These are phyloP conservation scores for Candida glaebosa DNA, from an alignment of 805 yeast species.

Conservation along the genomic window DNA sequence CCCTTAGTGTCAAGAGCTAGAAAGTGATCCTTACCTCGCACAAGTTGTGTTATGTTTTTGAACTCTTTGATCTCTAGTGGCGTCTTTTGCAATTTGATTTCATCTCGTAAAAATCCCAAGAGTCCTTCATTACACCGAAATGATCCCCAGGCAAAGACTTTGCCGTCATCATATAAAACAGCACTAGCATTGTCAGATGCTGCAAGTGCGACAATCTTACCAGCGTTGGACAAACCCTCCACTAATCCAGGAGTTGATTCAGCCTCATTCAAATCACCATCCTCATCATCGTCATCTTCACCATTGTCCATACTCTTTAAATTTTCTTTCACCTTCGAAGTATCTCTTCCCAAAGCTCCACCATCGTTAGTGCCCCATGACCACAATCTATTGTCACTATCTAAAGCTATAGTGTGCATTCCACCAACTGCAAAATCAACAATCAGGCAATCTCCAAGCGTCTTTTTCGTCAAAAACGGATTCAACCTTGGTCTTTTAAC, in stretches of 20 bases:
- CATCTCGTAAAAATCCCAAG: constrained; percentile 68
- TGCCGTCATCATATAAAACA: constrained; percentile 73
- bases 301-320: constrained; percentile 63
- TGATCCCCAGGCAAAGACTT: constrained; percentile 97
- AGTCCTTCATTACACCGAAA: constrained; percentile 92
- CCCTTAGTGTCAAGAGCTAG: constrained; percentile 82
- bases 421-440: constrained; percentile 95
- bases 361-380: constrained; percentile 98
- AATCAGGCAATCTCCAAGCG: constrained; percentile 50
- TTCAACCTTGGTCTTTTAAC: constrained; percentile 95
- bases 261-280: constrained; percentile 77
- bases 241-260: constrained; percentile 89
- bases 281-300: constrained; percentile 51
- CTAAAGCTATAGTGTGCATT: constrained; percentile 87
- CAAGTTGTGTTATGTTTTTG: constrained; percentile 73
- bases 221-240: constrained; percentile 52
- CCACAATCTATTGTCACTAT: constrained; percentile 77
- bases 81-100: constrained; percentile 55
- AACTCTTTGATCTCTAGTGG: constrained; percentile 65
- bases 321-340: constrained; percentile 57
- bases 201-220: constrained; percentile 70
- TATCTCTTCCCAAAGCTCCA: constrained; percentile 86
- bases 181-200: constrained; percentile 93
- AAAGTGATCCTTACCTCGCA: constrained; percentile 91
- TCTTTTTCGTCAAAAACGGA: constrained; percentile 60